These are phyloP conservation scores for Spiromastix sp. DNA, from an alignment of 2,329 filamentous ascomycete species.

Conservation along the genomic window DNA sequence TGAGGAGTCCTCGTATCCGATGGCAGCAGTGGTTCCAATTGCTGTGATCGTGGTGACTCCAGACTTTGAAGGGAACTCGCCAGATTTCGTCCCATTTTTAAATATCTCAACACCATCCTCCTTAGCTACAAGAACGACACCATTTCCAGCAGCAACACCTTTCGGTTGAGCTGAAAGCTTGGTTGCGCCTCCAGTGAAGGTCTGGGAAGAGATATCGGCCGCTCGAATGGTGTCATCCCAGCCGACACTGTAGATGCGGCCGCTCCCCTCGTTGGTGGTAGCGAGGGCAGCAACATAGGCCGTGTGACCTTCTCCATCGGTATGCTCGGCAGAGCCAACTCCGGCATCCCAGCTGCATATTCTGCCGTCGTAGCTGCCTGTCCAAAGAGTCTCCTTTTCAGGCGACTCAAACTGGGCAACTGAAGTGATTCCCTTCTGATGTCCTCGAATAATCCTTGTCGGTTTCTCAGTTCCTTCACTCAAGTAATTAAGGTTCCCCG, in stretches of 20 bases:
- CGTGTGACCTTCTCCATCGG: slow-evolving; percentile 73
- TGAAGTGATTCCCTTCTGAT: slow-evolving; percentile 84
- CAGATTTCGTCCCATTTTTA: slow-evolving; percentile 48
- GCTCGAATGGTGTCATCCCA: slow-evolving; percentile 90
- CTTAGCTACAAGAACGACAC: slow-evolving; percentile 49
- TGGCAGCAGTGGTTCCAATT: slow-evolving; percentile 55
- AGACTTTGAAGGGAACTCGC: slow-evolving; percentile 52
- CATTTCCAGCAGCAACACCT: slow-evolving; percentile 49
- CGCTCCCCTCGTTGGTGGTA: slow-evolving; percentile 37
- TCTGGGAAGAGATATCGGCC: slow-evolving; percentile 62
- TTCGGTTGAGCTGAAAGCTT: slow-evolving; percentile 74
- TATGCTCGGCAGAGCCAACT: slow-evolving; percentile 55
- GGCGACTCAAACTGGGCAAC: slow-evolving; percentile 47
- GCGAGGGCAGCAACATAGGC: slow-evolving; percentile 77
- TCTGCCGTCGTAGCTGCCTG: slow-evolving; percentile 85
- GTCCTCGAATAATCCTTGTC: slow-evolving; percentile 65
- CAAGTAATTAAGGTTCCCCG: slow-evolving; percentile 85
- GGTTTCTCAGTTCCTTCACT: slow-evolving; percentile 60
- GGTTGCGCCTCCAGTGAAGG: slow-evolving; percentile 58
- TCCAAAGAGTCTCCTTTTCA: slow-evolving; percentile 57
- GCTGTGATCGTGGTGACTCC: slow-evolving; percentile 64
- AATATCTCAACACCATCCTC: slow-evolving; percentile 49
- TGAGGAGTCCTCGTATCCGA: slow-evolving; percentile 64
- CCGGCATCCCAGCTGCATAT: slow-evolving; percentile 74
- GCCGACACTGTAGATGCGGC: slow-evolving; percentile 70